Percentiles rank a stretch among this genome's conserved stretches.
phyloP scores from a whole-genome alignment of 495 filamentous ascomycete species.

The Trichoderma virens region DNA sequence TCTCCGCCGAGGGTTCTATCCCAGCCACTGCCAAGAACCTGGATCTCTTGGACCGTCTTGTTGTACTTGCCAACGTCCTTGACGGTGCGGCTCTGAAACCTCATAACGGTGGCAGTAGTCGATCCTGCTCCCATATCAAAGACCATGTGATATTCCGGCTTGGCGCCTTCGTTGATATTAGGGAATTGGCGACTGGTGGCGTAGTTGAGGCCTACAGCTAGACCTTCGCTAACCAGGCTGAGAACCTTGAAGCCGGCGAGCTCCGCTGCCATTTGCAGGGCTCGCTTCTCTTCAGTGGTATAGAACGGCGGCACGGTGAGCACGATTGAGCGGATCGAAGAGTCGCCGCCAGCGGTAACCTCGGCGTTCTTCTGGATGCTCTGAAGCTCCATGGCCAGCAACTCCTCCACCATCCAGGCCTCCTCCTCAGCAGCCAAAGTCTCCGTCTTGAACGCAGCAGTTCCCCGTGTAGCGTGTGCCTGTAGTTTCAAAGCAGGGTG shows the following conservation, averaged over 20 bases:
- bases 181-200: constrained; percentile 87
- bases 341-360: constrained; percentile 70
- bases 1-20: constrained; percentile 88
- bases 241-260: constrained; percentile 83
- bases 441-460: constrained; percentile 68
- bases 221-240: constrained; percentile 77
- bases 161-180: constrained; percentile 70
- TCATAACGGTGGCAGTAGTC: constrained; percentile 88
- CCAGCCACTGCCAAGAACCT: constrained; percentile 80
- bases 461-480: constrained; percentile 52
- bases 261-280: constrained; percentile 71
- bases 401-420: constrained; percentile 81
- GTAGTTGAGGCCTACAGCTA: constrained; percentile 92
- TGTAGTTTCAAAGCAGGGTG: constrained; percentile 63
- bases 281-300: constrained; percentile 79
- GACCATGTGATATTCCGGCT: constrained; percentile 86
- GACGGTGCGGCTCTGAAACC: constrained; percentile 78
- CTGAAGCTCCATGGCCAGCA: constrained; percentile 93
- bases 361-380: constrained; percentile 83
- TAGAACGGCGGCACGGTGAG: constrained; percentile 92
- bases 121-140: constrained; percentile 98
- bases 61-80: constrained; percentile 93
- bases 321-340: constrained; percentile 67
- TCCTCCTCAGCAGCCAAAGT: constrained; percentile 59
- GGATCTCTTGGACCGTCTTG: constrained; percentile 92